Evolutionary conservation across 768 basidiomycete species (phyloP), one percentile per base, ranked within the genome.

Genomic region (Vararia minispora): DNA sequence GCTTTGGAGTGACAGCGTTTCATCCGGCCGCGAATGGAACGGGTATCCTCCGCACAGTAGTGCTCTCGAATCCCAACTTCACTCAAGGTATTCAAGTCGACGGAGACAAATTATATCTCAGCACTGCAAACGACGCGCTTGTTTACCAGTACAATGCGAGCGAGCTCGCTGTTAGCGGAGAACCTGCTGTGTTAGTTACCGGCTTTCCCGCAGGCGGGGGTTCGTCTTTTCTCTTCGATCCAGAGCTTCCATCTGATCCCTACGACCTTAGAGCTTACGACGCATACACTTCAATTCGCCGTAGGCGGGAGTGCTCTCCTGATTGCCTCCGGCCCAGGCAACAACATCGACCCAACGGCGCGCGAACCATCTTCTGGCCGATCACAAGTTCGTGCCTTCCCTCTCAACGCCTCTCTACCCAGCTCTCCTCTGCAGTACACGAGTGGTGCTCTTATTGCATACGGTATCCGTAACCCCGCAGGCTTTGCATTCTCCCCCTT

Each of bases 11-110:
- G n/a, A 61, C 63, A 1, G 61, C 61, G 5, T 64, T 64, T 45
- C 58, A 45, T 9, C 53, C 47, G 26, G 46, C 50, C n/a, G 50
- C 54, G 10, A 37, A n/a, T 39, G 48, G 51, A 4, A 61, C 57
- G 18, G 66, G 58, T 61, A 51, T 60, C 26, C 17, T 50, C 21
- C 60, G 66, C 2, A 58, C 53, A 3, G 50, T 67, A 11, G 62
- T 68, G 11, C 44, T 66, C 17, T 37, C 49, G 20, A 64, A 64
- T 41, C 22, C 59, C 8, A 47, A 45, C 20, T 52, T 68, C 14
- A 69, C 65, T 6, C 66, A 68, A 32, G 67, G 65, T 3, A 66
- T 69, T 21, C 58, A 63, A 41, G 40, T 67, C 18, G 58, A 63
- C 28, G 60, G 54, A 0, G 39, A 42, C 10, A 33, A 43, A 24